Conservation (phyloP, 2,329 filamentous ascomycete species). For the Fusarium tjaetaba region DNA sequence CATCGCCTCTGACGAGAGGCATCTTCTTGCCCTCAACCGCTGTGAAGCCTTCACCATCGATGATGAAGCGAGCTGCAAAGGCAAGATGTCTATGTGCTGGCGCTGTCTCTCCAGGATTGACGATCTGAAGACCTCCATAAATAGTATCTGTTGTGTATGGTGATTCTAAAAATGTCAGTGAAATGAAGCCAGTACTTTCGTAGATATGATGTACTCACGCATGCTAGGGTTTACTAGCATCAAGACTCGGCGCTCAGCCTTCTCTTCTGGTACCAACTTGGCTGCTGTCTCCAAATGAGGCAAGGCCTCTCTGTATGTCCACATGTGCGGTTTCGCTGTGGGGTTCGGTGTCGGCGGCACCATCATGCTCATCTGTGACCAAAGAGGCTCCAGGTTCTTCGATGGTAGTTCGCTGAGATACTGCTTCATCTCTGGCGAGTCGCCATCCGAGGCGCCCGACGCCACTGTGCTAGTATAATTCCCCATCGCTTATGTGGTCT, state of each 20-base stretch:
- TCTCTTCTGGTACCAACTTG: slow-evolving; percentile 50
- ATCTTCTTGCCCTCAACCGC: slow-evolving; percentile 65
- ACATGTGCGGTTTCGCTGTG: slow-evolving; percentile 51
- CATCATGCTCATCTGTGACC: slow-evolving; percentile 59
- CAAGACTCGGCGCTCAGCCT: slow-evolving; percentile 54
- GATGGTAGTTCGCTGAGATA: slow-evolving; percentile 45
- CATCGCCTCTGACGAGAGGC: slow-evolving; percentile 61
- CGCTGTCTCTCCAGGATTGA: slow-evolving; percentile 65
- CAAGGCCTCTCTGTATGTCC: slow-evolving; percentile 50
- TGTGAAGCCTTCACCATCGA: slow-evolving; percentile 67
- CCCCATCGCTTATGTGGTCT: slow-evolving; percentile 10
- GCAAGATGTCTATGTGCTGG: slow-evolving; percentile 66
- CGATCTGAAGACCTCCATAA: slow-evolving; percentile 66
- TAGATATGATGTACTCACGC: slow-evolving; percentile 39
- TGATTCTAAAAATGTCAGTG: slow-evolving; percentile 48
- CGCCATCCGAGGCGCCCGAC: slow-evolving; percentile 6
- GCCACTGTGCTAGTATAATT: slow-evolving; percentile 9
- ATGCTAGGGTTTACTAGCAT: slow-evolving; percentile 62
- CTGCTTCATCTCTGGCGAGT: slow-evolving; percentile 42
- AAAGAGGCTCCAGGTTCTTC: slow-evolving; percentile 54
- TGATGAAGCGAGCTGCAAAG: slow-evolving; percentile 67
- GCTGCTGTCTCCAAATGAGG: slow-evolving; percentile 50
- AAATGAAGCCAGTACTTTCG: accelerated
- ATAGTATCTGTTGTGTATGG: slow-evolving; percentile 61
- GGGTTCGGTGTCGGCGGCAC: slow-evolving; percentile 60